Base-by-base conservation (phyloP, 1,284 basidiomycete genomes). In the Chalciporus sp. region DNA sequence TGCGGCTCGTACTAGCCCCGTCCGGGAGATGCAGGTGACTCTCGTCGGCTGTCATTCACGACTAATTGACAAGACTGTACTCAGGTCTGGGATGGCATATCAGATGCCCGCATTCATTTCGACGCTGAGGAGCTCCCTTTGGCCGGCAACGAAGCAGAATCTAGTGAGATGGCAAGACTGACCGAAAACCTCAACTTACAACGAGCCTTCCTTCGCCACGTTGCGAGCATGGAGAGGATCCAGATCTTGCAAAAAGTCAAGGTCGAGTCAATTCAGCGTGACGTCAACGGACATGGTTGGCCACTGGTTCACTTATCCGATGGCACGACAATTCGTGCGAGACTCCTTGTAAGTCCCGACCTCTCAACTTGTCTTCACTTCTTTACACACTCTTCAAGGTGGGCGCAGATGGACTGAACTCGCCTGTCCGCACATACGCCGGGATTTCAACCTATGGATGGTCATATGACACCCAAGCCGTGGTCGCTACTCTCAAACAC, bases 341-440 rank as follows among this genome's bases (percentile, higher is more conserved):
- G 92, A 59, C 71, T 95, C 35, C 74, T 95, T 47, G 91, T 93
- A 61, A 65, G 79, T 72, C n/a, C 3, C 16, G 6, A 3, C 20
- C 20, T 29, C 31, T 14, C 31, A 23, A 42, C 51, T 8, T 17
- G 16, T 48, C n/a, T 31, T 57, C 40, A 29, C 28, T 59, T 40
- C 46, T 47, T 47, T 35, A 62, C 37, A 53, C 40, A 56, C 0
- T 46, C 52, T 47, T 42, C 64, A 51, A 95, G 88, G 84, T 99
- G 40, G 96, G 97, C 20, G 97, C 97, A 7, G 97, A 99, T 66
- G 97, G 97, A 0, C 87, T 87, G 66, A 95, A 95, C 68, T 98
- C 95, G 1, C 96, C 96, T 8, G 97, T 98, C 16, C 85, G 95
- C 46, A 73, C 84, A 40, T 98, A 91, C 67, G 90, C 95, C 0